Evolutionary conservation across 495 filamentous ascomycete genomes (phyloP), one percentile per base, ranked within the genome.

Genomic region (Cairneyella variabilis): DNA sequence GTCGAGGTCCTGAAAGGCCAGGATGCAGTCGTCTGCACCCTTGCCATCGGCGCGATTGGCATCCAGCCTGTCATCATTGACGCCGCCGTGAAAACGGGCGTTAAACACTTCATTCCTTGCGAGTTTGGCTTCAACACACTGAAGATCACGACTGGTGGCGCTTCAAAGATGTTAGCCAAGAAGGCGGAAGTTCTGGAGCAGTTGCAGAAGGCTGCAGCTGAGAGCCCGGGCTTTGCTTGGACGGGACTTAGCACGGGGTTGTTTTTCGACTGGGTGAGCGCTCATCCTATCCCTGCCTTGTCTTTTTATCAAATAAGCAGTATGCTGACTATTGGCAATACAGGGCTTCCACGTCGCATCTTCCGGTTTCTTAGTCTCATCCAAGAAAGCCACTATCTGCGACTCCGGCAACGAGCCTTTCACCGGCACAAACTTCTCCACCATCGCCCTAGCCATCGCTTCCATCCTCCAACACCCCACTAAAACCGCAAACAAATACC

Each of bases 101-200:
- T 89, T 0, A 66, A 62, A 0, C 86, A 79, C 67, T 63, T 89
- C 45, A 59, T 87, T 27, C 84, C 86, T 16, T 86, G 85, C 63
- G 72, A 71, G 40, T 86, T 65, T 54, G 75, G 75, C 20, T 41
- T 48, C 18, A 76, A 55, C 20, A 82, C 49, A 48, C 38, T 9
- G 39, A 58, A 3, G 66, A 82, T 51, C 56, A 71, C 12, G 21
- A n/a, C n/a, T n/a, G 48, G 4, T 32, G 76, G 4, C 20, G 55
- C 38, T 54, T 70, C 18, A 74, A 81, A 43, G 61, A 60, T 50
- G 10, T 27, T 47, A 10, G 40, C 23, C 12, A 42, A 20, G 3
- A 51, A 51, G n/a, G 16, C 66, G 0, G 48, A 63, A 20, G 21
- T 36, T 11, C n/a, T 66, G 0, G 53, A 64, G 11, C 52, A 50